phyloP scores from a whole-genome alignment of 2,329 filamentous ascomycete species.

The Arthrobotrys megalospora region DNA sequence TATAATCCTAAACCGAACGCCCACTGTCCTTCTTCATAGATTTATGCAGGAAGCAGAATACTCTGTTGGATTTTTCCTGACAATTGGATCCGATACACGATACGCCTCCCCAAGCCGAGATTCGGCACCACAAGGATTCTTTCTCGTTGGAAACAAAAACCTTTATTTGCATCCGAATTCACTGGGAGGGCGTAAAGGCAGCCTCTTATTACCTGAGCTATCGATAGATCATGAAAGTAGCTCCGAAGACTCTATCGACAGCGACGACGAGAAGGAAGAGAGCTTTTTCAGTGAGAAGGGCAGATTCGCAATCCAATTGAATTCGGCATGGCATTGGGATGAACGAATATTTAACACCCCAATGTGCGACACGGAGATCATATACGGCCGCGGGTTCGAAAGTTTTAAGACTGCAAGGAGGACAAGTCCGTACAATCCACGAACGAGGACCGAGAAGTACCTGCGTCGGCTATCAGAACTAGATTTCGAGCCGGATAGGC shows the following conservation, averaged over 20 bases:
- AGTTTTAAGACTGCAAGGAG: slow-evolving; percentile 36
- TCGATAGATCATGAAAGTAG: slow-evolving; percentile 24
- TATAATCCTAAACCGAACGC: slow-evolving; percentile 24
- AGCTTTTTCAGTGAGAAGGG: slow-evolving; percentile 29
- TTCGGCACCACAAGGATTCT: slow-evolving; percentile 37
- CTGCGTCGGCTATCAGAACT: slow-evolving; percentile 45
- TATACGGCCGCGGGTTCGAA: slow-evolving; percentile 56
- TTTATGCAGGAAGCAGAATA: slow-evolving; percentile 53
- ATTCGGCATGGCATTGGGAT: slow-evolving; percentile 47
- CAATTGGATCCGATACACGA: slow-evolving; percentile 6
- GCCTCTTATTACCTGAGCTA: slow-evolving; percentile 10
- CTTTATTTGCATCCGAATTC: slow-evolving; percentile 33
- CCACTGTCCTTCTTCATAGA: slow-evolving; percentile 41
- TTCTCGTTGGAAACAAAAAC: slow-evolving; percentile 38
- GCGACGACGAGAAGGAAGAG: slow-evolving; percentile 36
- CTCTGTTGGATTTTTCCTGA: slow-evolving; percentile 51
- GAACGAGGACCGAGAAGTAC: slow-evolving; percentile 28
- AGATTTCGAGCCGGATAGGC: slow-evolving; percentile 26
- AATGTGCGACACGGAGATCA: slow-evolving; percentile 52
- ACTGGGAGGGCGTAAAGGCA: slow-evolving; percentile 35
- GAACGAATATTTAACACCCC: slow-evolving; percentile 48
- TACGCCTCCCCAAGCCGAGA: background rate
- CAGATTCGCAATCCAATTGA: slow-evolving; percentile 41
- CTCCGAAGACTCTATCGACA: slow-evolving; percentile 55
- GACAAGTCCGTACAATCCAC: slow-evolving; percentile 40